Conservation (phyloP, 2,329 filamentous ascomycete genomes). For the Fusarium brachygibbosum region DNA sequence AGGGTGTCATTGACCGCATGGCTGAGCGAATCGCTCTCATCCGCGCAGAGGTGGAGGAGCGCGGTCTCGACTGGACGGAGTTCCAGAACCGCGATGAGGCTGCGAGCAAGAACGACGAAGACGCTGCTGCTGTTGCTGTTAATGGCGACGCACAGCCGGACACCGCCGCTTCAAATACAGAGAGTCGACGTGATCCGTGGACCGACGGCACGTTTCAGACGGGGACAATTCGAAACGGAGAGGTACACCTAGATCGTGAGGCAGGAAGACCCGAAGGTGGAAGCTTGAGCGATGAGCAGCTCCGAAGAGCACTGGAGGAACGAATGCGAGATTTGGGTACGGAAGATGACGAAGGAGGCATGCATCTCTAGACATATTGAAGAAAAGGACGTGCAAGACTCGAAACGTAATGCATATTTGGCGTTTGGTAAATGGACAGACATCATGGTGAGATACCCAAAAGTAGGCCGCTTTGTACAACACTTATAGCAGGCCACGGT, state of each 20-base stretch:
- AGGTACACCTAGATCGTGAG: conserved; percentile 60
- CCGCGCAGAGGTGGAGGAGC: conserved; percentile 71
- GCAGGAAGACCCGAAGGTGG: conserved; percentile 56
- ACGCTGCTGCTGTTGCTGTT: conserved; percentile 22
- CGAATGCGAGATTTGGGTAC: conserved; percentile 62
- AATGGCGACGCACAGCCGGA: conserved; percentile 36
- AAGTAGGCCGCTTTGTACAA: conserved; percentile 13
- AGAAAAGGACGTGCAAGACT: not conserved
- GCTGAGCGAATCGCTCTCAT: conserved; percentile 74
- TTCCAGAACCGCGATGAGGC: conserved; percentile 64
- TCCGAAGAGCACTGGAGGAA: conserved; percentile 68
- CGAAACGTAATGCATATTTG: conserved; percentile 34
- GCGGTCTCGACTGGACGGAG: conserved; percentile 70
- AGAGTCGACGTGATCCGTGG: conserved; percentile 63
- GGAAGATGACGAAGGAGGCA: conserved; percentile 66
- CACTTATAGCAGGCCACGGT: conserved; percentile 2
- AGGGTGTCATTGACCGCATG: conserved; percentile 76
- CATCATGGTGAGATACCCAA: conserved; percentile 44
- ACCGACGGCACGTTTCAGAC: conserved; percentile 74
- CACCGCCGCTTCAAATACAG: conserved; percentile 14
- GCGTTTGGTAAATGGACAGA: conserved; percentile 46
- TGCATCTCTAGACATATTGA: conserved; percentile 66
- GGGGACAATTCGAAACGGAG: conserved; percentile 67
- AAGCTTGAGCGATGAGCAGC: conserved; percentile 69
- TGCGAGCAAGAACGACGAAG: conserved; percentile 51